Evolutionary conservation across 768 basidiomycete genomes (phyloP).

Genomic region (Lentinus tigrinus): DNA sequence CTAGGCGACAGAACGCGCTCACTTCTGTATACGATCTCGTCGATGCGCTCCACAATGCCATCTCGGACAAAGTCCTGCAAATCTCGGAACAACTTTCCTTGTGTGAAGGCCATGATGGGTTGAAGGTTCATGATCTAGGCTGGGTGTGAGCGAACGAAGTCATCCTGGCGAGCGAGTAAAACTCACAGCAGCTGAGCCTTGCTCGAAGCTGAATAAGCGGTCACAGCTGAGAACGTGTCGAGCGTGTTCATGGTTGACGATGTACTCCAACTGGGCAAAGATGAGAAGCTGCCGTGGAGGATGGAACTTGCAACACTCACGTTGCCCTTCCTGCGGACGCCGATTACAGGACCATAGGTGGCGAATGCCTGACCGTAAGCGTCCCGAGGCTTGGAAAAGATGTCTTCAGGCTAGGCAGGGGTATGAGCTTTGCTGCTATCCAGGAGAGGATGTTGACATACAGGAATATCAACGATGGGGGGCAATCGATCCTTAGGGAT

Average conservation of each 20-base stretch:
- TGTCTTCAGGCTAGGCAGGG: slow-evolving; percentile 23
- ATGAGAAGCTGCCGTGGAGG: neutral
- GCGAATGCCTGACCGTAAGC: slow-evolving; percentile 32
- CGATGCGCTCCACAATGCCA: slow-evolving; percentile 28
- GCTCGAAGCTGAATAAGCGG: slow-evolving; percentile 33
- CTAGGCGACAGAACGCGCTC: neutral
- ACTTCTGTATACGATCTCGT: slow-evolving; percentile 23
- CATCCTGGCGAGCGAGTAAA: neutral
- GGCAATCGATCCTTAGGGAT: slow-evolving; percentile 17
- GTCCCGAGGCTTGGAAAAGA: slow-evolving; percentile 30
- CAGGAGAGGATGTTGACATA: neutral
- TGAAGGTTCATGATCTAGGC: slow-evolving; percentile 33
- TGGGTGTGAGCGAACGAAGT: neutral
- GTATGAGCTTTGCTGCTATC: neutral
- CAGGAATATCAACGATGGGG: slow-evolving; percentile 19
- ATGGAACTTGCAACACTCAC: slow-evolving; percentile 20
- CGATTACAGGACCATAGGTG: slow-evolving; percentile 32
- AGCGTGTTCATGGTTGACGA: slow-evolving; percentile 29
- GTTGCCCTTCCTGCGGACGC: slow-evolving; percentile 31
- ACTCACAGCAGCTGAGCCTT: slow-evolving; percentile 30
- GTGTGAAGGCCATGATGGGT: slow-evolving; percentile 26
- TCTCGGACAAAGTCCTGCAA: slow-evolving; percentile 30
- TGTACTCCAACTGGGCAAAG: slow-evolving; percentile 32
- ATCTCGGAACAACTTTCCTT: slow-evolving; percentile 29
- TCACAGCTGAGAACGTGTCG: slow-evolving; percentile 31